A percentile compares a stretch with the other conserved stretches of the same genome.
Evolutionary conservation across 1,139 yeast species (phyloP).

Genomic region (Debaryomyces fabryi): DNA sequence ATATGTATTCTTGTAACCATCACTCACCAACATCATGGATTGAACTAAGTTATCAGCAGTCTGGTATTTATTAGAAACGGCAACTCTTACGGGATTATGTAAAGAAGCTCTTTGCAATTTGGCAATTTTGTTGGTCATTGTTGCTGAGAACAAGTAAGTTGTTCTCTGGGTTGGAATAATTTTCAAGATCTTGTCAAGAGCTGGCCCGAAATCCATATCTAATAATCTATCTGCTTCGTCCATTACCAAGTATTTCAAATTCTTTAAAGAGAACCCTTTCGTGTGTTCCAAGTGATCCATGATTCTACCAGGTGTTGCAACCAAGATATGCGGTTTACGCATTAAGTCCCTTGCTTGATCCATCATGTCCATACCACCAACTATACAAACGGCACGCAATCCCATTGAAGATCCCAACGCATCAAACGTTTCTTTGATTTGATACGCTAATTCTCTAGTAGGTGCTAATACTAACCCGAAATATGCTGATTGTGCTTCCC

Average conservation of each 20-base stretch:
- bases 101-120: slow-evolving; percentile 93
- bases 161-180: slow-evolving; percentile 85
- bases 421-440: slow-evolving; percentile 92
- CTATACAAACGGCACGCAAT: slow-evolving; percentile 79
- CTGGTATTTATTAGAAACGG: slow-evolving; percentile 85
- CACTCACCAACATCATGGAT: slow-evolving; percentile 87
- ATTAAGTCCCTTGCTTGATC: slow-evolving; percentile 93
- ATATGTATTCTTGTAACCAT: slow-evolving; percentile 88
- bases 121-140: slow-evolving; percentile 94
- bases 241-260: slow-evolving; percentile 82
- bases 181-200: slow-evolving; percentile 80
- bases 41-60: slow-evolving; percentile 93
- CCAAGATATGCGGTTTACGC: slow-evolving; percentile 91
- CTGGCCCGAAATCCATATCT: slow-evolving; percentile 97
- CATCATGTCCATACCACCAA: slow-evolving; percentile 99
- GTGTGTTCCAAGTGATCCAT: slow-evolving; percentile 96
- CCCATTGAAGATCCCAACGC: slow-evolving; percentile 94
- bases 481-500: slow-evolving; percentile 87
- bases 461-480: slow-evolving; percentile 93
- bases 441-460: slow-evolving; percentile 95
- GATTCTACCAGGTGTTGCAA: slow-evolving; percentile 81
- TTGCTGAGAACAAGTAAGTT: slow-evolving; percentile 91
- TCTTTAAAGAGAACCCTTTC: slow-evolving; percentile 83
- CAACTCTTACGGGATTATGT: slow-evolving; percentile 85
- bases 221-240: slow-evolving; percentile 96